Evolutionary conservation across 176 grass and related monocot species (phyloP), one percentile per base, ranked within the genome.

Genomic region (Stipa capillata): DNA sequence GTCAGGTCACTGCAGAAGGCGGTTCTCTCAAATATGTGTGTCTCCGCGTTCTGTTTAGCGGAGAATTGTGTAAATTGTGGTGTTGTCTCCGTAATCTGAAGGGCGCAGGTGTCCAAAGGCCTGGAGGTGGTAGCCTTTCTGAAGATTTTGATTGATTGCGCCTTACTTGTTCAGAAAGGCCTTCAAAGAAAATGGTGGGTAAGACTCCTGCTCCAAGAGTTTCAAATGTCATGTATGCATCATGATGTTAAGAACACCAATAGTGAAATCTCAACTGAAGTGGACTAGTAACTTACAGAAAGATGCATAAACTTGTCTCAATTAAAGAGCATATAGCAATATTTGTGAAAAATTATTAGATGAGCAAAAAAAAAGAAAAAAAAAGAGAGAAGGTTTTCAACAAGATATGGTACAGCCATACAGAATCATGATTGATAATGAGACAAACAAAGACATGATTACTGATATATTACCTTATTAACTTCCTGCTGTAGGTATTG

Each of bases 101-200:
- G 36, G 23, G 29, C 47, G 15, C 79, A 79, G 4, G 20, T 33
- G 4, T 11, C 27, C 36, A 18, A 56, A 44, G 39, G 27, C 2
- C 48, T 65, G 57, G 25, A 59, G 57, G 24, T 69, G 35, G 45
- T 40, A 21, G 17, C 11, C 17, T 80, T 82, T 68, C 44, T 41
- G 28, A 50, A 57, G 52, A 69, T 53, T n/a, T n/a, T 36, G 16
- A 65, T 8, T 27, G 50, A 9, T 51, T 78, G 77, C n/a, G 12
- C 49, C 73, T 97, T 86, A 99, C 72, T 96, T 87, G 86, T 85
- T 89, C 78, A 99, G 88, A 91, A 93, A 99, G 69, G 92, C 74
- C 74, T 96, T 95, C 88, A 99, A 80, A 84, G 90, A 89, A 91
- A 99, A 99, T 65, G 88, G 84, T 61, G 90, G 75, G 84, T 89